Conservation (phyloP, 2,329 filamentous ascomycete species). For the Aspergillus intermedius region DNA sequence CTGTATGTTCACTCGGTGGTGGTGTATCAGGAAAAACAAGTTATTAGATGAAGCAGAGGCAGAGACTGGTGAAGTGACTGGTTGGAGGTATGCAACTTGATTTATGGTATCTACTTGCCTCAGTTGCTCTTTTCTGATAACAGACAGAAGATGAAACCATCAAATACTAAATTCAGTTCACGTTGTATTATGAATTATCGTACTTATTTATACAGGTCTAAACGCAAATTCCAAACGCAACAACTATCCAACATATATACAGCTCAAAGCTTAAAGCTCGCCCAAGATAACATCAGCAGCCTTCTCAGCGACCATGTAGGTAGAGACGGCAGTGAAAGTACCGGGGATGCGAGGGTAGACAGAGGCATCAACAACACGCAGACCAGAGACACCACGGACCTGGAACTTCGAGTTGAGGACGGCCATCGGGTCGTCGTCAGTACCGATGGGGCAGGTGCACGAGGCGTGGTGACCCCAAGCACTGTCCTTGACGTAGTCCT, state of each 20-base stretch:
- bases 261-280: too few species aligned
- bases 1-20: conserved; percentile 2
- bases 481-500: conserved; percentile 44
- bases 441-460: conserved; percentile 51
- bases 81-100: conserved; percentile 7
- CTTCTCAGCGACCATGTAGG: conserved; percentile 56
- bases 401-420: conserved; percentile 53
- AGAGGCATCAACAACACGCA: conserved; percentile 58
- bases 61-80: conserved; percentile 2
- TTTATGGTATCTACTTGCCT: too few species aligned
- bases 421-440: conserved; percentile 47
- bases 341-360: conserved; percentile 53
- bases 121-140: too few species aligned
- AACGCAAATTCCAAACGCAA: too few species aligned
- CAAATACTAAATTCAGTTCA: too few species aligned
- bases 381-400: conserved; percentile 49
- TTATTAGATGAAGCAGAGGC: conserved; percentile 3
- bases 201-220: too few species aligned
- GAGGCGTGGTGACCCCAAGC: conserved; percentile 55
- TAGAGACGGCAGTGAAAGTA: conserved; percentile 46
- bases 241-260: too few species aligned
- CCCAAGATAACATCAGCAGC: conserved; percentile 51
- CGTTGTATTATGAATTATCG: too few species aligned
- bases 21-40: conserved; percentile 6
- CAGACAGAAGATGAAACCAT: too few species aligned